Evolutionary conservation across 192 early-diverging fungal genomes (phyloP).

Genomic region (Polychytrium aggregatum): DNA sequence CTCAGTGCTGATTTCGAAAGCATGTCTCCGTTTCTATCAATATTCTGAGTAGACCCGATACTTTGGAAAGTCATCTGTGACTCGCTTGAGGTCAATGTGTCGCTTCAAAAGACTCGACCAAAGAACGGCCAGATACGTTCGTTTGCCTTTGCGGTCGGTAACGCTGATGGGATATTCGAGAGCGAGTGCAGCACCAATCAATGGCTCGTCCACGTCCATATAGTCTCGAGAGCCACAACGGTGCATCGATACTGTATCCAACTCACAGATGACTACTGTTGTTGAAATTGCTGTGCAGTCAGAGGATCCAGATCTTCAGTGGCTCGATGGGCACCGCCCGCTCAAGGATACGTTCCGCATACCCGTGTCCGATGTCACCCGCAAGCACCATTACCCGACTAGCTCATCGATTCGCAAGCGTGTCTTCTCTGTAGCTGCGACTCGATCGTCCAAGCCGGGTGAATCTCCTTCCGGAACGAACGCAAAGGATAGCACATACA

Average conservation of each 20-base stretch:
- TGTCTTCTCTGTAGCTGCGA: no score
- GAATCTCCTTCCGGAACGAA: no score
- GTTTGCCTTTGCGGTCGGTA: neutral
- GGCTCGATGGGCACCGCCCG: slow-evolving; percentile 9
- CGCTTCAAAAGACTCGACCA: neutral
- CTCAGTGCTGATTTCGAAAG: no score
- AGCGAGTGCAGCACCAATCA: neutral
- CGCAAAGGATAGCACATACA: no score
- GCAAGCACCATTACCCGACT: no score
- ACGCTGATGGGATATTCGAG: neutral
- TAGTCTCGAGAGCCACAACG: neutral
- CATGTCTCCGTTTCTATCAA: no score
- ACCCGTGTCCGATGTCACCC: no score
- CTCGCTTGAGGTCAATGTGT: slow-evolving; percentile 8
- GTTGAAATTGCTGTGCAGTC: neutral
- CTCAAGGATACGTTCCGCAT: slow-evolving; percentile 11
- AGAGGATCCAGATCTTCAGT: slow-evolving; percentile 1
- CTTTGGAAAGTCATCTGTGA: slow-evolving; percentile 5
- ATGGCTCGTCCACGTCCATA: slow-evolving; percentile 3
- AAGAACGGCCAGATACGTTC: neutral
- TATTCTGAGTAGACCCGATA: slow-evolving; percentile 8
- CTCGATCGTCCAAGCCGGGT: no score
- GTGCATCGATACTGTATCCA: slow-evolving; percentile 1
- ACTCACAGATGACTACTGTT: slow-evolving; percentile 2
- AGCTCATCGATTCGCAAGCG: no score